Conservation (phyloP, 2,329 filamentous ascomycete genomes). For the Alternaria gansuensis region DNA sequence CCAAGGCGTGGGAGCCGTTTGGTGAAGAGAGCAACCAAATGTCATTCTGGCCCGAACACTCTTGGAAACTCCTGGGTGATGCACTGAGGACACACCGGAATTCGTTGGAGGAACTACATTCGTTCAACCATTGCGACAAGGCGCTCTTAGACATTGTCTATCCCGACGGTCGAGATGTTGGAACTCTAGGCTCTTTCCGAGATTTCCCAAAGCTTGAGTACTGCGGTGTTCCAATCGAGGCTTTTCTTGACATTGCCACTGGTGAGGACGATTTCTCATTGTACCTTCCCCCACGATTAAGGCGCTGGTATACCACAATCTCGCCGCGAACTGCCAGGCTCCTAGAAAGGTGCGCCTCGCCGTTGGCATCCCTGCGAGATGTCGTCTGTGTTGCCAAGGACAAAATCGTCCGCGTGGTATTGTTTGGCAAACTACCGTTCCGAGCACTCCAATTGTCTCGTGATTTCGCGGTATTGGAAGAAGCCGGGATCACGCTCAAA, state of each 20-base stretch:
- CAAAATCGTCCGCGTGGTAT: neutral
- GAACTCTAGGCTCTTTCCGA: constrained; percentile 11
- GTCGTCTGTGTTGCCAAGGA: neutral
- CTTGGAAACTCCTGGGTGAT: constrained; percentile 12
- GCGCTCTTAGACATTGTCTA: neutral
- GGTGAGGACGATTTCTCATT: neutral
- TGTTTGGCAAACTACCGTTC: neutral
- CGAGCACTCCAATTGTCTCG: neutral
- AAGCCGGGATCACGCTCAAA: neutral
- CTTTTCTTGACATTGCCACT: neutral
- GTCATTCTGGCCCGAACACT: constrained; percentile 11
- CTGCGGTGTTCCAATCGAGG: neutral
- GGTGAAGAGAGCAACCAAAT: neutral
- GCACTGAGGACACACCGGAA: constrained; percentile 13
- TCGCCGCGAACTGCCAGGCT: neutral
- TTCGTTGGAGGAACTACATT: neutral
- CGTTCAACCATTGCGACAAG: neutral
- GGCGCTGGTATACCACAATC: neutral
- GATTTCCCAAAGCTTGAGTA: constrained; percentile 2
- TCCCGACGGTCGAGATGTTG: constrained; percentile 1
- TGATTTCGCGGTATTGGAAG: neutral
- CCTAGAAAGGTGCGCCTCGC: neutral
- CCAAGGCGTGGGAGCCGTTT: constrained; percentile 14
- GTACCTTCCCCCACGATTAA: constrained; percentile 2
- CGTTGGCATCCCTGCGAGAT: neutral